These are phyloP conservation scores for Collybiopsis luxurians DNA, from an alignment of 768 basidiomycete genomes.

Conservation along the genomic window DNA sequence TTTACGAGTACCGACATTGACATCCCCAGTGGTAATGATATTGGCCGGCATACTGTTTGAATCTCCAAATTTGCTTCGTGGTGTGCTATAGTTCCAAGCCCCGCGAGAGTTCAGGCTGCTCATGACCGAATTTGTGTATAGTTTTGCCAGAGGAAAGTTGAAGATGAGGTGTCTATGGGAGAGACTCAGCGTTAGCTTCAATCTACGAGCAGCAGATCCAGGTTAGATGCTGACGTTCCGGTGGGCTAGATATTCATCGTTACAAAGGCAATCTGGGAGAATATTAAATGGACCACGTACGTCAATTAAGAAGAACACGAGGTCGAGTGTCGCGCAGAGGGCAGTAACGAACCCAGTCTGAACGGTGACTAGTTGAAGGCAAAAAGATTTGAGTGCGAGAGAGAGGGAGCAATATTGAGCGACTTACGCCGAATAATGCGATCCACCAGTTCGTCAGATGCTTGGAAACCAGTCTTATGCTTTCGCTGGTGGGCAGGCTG, in stretches of 20 bases:
- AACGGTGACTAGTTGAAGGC: slow-evolving; percentile 24
- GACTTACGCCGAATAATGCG: slow-evolving; percentile 30
- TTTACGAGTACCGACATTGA: not conserved
- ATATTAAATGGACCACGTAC: not conserved
- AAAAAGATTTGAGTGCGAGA: not conserved
- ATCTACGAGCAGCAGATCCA: too few relatives aligned
- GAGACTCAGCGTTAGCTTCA: too few relatives aligned
- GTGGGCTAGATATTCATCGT: slow-evolving; percentile 6
- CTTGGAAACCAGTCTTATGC: slow-evolving; percentile 33
- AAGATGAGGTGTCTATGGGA: slow-evolving; percentile 27
- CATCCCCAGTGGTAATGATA: not conserved
- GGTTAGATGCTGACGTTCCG: slow-evolving; percentile 7
- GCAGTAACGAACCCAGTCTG: slow-evolving; percentile 34
- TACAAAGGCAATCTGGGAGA: not conserved
- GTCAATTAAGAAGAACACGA: slow-evolving; percentile 26
- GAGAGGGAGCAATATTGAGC: not conserved
- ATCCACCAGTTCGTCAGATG: slow-evolving; percentile 34
- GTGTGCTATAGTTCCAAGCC: slow-evolving; percentile 21
- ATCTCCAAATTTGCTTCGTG: not conserved
- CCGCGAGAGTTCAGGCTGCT: slow-evolving; percentile 32
- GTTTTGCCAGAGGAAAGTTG: slow-evolving; percentile 32
- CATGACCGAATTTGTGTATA: slow-evolving; percentile 35
- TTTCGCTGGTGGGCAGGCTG: slow-evolving; percentile 22
- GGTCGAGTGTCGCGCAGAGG: slow-evolving; percentile 25
- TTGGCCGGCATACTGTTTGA: not conserved